Conservation (phyloP, 257 asterid genomes). For the Linderniella brevidens region DNA sequence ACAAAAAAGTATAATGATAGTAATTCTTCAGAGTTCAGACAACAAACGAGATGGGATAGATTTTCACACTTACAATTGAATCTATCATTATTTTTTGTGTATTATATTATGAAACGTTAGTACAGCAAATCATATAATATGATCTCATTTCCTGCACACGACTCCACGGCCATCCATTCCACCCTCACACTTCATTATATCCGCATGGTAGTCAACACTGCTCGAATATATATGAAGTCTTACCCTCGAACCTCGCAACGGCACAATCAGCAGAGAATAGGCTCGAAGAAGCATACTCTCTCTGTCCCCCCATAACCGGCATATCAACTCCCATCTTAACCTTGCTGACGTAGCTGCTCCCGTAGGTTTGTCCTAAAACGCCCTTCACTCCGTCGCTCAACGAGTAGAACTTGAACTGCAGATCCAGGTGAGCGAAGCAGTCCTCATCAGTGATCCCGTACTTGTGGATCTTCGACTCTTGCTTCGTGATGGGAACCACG, state of each 20-base stretch:
- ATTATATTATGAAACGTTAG: no score
- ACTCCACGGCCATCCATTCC: constrained; percentile 50
- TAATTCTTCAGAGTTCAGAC: no score
- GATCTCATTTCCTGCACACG: constrained; percentile 60
- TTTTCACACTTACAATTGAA: no score
- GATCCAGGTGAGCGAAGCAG: constrained; percentile 74
- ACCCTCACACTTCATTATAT: constrained; percentile 25
- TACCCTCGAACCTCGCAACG: constrained; percentile 41
- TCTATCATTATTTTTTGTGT: no score
- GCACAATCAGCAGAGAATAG: constrained; percentile 59
- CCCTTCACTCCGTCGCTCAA: constrained; percentile 48
- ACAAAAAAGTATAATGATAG: no score
- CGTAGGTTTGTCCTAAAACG: constrained; percentile 71
- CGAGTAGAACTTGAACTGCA: constrained; percentile 63
- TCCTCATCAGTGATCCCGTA: constrained; percentile 59
- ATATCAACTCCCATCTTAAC: constrained; percentile 69
- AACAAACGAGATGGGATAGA: no score
- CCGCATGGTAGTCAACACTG: constrained; percentile 13
- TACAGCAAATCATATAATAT: no score
- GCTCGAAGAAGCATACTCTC: constrained; percentile 38
- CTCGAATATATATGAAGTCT: constrained; percentile 5
- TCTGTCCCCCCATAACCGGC: constrained; percentile 74
- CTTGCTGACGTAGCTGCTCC: constrained; percentile 36
- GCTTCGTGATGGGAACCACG: constrained; percentile 45
- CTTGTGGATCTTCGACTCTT: constrained; percentile 43